Percentiles rank a stretch among this genome's conserved stretches.
Conservation (phyloP, 2,329 filamentous ascomycete genomes). For the Sarocladiaceae sp. region DNA sequence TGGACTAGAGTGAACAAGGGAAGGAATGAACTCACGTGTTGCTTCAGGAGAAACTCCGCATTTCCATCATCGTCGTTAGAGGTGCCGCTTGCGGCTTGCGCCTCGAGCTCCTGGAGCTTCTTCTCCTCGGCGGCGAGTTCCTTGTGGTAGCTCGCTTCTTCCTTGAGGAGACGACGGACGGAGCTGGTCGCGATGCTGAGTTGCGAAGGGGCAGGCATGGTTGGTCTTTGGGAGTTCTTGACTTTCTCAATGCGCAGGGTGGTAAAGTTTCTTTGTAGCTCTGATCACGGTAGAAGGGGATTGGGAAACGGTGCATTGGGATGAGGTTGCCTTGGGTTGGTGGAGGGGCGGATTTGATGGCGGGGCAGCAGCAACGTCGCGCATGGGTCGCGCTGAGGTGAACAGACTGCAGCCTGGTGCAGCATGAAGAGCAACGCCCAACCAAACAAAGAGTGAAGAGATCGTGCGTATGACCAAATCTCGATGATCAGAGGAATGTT, state of each 20-base stretch:
- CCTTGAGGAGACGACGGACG: conserved; percentile 80
- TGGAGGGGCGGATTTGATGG: conserved; percentile 1
- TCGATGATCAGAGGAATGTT: no score
- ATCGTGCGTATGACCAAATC: no score
- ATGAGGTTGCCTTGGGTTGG: neutral
- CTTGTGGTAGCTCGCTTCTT: conserved; percentile 84
- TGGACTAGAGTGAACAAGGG: neutral
- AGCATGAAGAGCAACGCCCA: no score
- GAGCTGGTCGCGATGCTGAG: conserved; percentile 75
- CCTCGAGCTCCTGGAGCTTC: conserved; percentile 62
- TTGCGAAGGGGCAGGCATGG: conserved; percentile 70
- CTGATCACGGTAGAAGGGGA: neutral
- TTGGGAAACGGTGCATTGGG: neutral
- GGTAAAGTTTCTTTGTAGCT: neutral
- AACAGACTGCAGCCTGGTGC: no score
- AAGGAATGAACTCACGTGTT: conserved; percentile 59
- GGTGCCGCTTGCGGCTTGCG: conserved; percentile 44
- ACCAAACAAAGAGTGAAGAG: no score
- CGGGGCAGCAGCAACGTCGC: conserved; percentile 4
- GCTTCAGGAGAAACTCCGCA: conserved; percentile 70
- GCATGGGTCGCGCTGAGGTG: no score
- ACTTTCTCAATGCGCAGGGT: no score
- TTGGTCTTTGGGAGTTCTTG: conserved; percentile 15
- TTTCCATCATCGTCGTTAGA: conserved; percentile 63
- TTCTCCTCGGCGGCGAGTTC: conserved; percentile 72